These are phyloP conservation scores for Oenanthe sinensis DNA, from an alignment of 129 eudicot species.

Conservation along the genomic window DNA sequence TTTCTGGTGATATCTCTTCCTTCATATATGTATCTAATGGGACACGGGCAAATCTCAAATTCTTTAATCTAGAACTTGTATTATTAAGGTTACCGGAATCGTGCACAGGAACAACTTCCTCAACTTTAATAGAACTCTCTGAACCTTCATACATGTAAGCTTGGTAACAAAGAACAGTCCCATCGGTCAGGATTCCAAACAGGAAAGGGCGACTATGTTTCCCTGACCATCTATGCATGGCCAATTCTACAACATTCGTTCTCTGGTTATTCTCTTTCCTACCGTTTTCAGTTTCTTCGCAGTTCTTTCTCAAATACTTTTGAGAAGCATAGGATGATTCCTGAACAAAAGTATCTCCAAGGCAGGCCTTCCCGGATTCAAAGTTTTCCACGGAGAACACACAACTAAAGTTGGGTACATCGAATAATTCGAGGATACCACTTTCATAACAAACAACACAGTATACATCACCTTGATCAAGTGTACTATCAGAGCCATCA, in stretches of 20 bases:
- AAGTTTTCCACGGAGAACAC: conserved; percentile 73
- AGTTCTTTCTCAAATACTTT: conserved; percentile 17
- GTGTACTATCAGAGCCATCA: conserved; percentile 80
- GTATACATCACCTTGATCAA: conserved; percentile 87
- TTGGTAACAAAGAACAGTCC: conserved; percentile 91
- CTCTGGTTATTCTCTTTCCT: conserved; percentile 47
- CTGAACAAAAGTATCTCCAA: conserved; percentile 48
- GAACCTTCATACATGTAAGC: conserved; percentile 79
- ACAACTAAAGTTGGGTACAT: conserved; percentile 72
- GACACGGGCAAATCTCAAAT: conserved; percentile 73
- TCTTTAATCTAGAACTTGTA: conserved; percentile 67
- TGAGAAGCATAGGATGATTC: conserved; percentile 31
- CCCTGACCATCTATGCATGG: conserved; percentile 88
- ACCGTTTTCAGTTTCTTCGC: conserved; percentile 36
- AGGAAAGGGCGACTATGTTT: conserved; percentile 76
- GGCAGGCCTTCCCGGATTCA: conserved; percentile 61
- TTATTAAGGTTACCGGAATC: conserved; percentile 30
- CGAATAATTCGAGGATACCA: conserved; percentile 80
- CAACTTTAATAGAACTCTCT: conserved; percentile 56
- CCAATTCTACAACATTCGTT: conserved; percentile 73
- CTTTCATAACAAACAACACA: conserved; percentile 76
- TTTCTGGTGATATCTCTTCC: conserved; percentile 58
- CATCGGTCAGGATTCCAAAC: conserved; percentile 81
- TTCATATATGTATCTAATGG: conserved; percentile 63
- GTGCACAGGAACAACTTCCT: conserved; percentile 30